Conservation (phyloP, 768 basidiomycete genomes). For the Termitomyces sp. region DNA sequence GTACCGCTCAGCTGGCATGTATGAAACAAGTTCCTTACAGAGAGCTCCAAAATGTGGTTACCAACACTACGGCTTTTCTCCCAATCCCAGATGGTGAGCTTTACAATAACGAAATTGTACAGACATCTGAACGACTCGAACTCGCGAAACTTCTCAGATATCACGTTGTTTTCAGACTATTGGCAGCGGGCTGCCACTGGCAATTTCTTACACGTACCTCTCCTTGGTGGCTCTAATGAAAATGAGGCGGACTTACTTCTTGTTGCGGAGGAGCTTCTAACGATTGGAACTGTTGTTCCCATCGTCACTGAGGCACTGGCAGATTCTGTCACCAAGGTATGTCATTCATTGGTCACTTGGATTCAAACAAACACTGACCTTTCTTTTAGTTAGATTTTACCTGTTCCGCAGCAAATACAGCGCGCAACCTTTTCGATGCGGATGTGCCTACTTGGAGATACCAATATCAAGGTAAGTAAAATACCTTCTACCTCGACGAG, state of each 20-base stretch:
- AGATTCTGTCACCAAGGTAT: not conserved
- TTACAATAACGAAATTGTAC: not conserved
- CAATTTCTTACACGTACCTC: conserved; percentile 13
- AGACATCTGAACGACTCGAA: not conserved
- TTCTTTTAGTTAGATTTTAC: conserved; percentile 9
- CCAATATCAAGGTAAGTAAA: conserved; percentile 15
- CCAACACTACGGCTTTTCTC: conserved; percentile 19
- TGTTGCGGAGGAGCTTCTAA: not conserved
- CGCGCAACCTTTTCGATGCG: conserved; percentile 1
- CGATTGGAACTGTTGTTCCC: not conserved
- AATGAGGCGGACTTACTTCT: not conserved
- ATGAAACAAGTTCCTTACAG: conserved; percentile 25
- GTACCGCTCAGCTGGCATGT: conserved; percentile 24
- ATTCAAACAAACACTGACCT: not conserved
- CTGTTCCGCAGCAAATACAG: conserved; percentile 5
- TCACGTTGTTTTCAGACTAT: conserved; percentile 26
- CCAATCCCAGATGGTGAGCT: conserved; percentile 26
- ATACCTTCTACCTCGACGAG: conserved; percentile 15
- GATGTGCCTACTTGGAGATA: conserved; percentile 14
- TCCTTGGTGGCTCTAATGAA: not conserved
- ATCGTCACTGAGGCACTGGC: not conserved
- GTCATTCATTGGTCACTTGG: not conserved
- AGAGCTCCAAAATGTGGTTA: conserved; percentile 23
- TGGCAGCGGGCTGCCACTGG: conserved; percentile 9
- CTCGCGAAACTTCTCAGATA: conserved; percentile 10